Evolutionary conservation across 2,329 filamentous ascomycete genomes (phyloP).

Genomic region (Fonsecaea monophora): DNA sequence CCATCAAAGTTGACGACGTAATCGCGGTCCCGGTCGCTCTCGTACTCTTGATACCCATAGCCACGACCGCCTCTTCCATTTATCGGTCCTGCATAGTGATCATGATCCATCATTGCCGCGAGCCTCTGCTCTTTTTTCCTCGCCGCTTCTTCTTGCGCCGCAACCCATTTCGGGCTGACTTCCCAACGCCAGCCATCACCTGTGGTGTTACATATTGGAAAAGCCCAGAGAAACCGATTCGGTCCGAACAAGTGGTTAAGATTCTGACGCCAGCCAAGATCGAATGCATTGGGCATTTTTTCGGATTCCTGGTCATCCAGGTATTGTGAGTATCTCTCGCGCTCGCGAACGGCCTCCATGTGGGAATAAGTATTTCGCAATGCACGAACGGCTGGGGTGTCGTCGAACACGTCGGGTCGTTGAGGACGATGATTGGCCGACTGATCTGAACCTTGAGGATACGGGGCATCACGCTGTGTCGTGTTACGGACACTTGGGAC

Average conservation of each 20-base stretch:
- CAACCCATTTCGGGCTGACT: conserved; percentile 77
- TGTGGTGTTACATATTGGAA: conserved; percentile 83
- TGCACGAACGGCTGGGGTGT: conserved; percentile 52
- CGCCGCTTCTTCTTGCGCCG: conserved; percentile 56
- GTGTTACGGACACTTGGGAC: conserved; percentile 33
- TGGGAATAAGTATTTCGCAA: conserved; percentile 50
- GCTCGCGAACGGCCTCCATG: conserved; percentile 68
- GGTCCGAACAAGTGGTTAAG: conserved; percentile 81
- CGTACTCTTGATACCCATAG: conserved; percentile 22
- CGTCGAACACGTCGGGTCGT: conserved; percentile 11
- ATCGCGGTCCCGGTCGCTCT: conserved; percentile 23
- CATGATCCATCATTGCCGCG: conserved; percentile 39
- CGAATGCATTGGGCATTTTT: conserved; percentile 90
- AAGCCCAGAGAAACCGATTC: conserved; percentile 72
- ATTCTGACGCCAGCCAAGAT: conserved; percentile 83
- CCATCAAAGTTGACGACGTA: conserved; percentile 17
- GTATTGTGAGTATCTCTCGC: conserved; percentile 76
- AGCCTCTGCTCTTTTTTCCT: conserved; percentile 33
- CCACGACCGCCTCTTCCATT: conserved; percentile 13
- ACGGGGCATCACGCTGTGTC: conserved; percentile 1
- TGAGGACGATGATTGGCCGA: conserved; percentile 10
- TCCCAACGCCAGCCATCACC: conserved; percentile 97
- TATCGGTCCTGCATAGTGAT: conserved; percentile 5
- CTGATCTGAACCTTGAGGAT: conserved; percentile 16
- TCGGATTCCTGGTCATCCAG: conserved; percentile 88